Base-by-base conservation (phyloP, 495 filamentous ascomycete genomes). In the Penicillium canariense region DNA sequence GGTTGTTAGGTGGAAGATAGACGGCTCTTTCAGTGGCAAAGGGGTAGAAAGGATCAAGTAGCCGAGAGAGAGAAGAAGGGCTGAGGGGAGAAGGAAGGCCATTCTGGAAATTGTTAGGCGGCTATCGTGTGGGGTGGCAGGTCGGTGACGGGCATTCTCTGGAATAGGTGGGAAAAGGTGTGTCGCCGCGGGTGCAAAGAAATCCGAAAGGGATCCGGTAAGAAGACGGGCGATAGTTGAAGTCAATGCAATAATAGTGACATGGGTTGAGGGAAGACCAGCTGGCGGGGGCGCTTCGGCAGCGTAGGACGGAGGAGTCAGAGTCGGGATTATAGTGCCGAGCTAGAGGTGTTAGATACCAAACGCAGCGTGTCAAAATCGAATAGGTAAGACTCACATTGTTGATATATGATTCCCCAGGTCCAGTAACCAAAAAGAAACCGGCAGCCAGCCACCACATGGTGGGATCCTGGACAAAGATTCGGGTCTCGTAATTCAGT, bases 401-500 rank as follows among this genome's bases (percentile, higher is more conserved):
- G 73, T 97, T 98, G 63, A 97, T 91, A 70, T 96, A 98, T 8
- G 91, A 87, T 76, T 98, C 94, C 17, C 93, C 92, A 0, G 94
- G 92, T 3, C 94, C 94, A 46, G 88, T 90, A 55, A 95, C 89
- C 57, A 97, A 79, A 80, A 97, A 96, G 74, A 98, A 95, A 20
- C 93, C 94, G 2, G 85, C 68, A 0, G 91, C 89, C 52, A 98
- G 83, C 73, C 81, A 88, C 94, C 94, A 97, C 93, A 97, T 96
- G 10, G 90, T 95, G 52, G 81, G 84, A 58, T 98, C 94, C 34
- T 78, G 75, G 26, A 98, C 79, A 68, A 96, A 98, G 5, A 82
- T 73, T 3, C 83, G 77, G 2, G 93, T 97, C 59, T 94, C 93
- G 30, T 87, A 85, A 57, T 97, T 96, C 44, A 97, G 78, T 18